Conservation (phyloP, 2,329 filamentous ascomycete genomes). For the Penicillium nordicum region DNA sequence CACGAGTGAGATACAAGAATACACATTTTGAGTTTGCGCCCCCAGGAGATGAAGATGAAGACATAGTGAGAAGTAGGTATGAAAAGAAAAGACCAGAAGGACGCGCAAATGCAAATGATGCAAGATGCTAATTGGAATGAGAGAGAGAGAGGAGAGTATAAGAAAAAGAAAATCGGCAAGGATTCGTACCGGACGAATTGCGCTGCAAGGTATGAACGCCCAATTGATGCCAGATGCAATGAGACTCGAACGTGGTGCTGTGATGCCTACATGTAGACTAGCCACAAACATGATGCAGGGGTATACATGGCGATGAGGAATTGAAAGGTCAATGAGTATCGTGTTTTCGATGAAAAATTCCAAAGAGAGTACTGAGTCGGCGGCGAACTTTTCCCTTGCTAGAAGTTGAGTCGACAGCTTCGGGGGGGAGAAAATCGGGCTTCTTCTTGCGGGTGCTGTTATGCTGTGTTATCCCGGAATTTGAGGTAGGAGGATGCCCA, state of each 20-base stretch:
- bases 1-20: background rate
- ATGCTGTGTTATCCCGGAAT: background rate
- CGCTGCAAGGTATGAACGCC: constrained; percentile 14
- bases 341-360: constrained; percentile 27
- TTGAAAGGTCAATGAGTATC: constrained; percentile 18
- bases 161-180: background rate
- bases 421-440: constrained; percentile 5
- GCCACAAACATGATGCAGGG: constrained; percentile 18
- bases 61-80: background rate
- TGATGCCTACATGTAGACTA: constrained; percentile 8
- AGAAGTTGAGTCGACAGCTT: constrained; percentile 4
- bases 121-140: constrained; percentile 1
- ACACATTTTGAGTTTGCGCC: background rate
- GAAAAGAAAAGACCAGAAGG: background rate
- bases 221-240: constrained; percentile 14
- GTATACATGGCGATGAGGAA: constrained; percentile 8
- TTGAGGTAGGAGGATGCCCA: background rate
- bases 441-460: background rate
- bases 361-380: constrained; percentile 32
- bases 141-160: background rate
- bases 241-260: constrained; percentile 2
- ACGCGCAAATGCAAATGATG: constrained; percentile 1
- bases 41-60: background rate
- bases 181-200: constrained; percentile 14
- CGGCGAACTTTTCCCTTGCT: constrained; percentile 33